Evolutionary conservation across 2,329 filamentous ascomycete species (phyloP).

Genomic region (Periconia digitata): DNA sequence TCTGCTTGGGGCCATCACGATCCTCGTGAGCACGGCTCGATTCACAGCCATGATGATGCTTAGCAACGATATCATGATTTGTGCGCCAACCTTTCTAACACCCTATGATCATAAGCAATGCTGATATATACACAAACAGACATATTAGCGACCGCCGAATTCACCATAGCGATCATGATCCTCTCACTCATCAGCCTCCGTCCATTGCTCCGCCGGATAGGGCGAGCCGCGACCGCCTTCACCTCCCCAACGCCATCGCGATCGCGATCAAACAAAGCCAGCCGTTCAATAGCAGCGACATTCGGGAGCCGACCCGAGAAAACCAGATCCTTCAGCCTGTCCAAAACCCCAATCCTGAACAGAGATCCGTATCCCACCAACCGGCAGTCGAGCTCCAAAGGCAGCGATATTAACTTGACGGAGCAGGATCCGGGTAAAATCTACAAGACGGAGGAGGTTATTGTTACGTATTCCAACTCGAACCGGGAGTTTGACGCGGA

Average conservation of each 20-base stretch:
- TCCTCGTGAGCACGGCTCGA: constrained; percentile 4
- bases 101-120: too few relatives aligned
- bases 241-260: background rate
- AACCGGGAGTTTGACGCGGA: background rate
- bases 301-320: background rate
- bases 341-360: constrained; percentile 1
- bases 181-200: constrained; percentile 8
- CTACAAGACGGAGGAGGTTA: constrained; percentile 8
- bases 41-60: constrained; percentile 4
- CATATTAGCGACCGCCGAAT: constrained; percentile 9
- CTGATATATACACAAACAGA: background rate
- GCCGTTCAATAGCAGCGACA: too few relatives aligned
- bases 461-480: background rate
- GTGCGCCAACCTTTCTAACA: background rate
- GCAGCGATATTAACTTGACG: constrained; percentile 7
- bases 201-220: constrained; percentile 5
- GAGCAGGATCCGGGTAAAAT: constrained; percentile 3
- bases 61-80: constrained; percentile 7
- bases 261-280: too few relatives aligned
- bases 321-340: background rate
- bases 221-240: background rate
- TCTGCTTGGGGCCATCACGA: constrained; percentile 5
- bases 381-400: background rate
- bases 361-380: background rate
- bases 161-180: constrained; percentile 7